Percentiles rank a stretch among this genome's conserved stretches.
Conservation (phyloP, 305 asterid species). For the Fraxinus albicans region DNA sequence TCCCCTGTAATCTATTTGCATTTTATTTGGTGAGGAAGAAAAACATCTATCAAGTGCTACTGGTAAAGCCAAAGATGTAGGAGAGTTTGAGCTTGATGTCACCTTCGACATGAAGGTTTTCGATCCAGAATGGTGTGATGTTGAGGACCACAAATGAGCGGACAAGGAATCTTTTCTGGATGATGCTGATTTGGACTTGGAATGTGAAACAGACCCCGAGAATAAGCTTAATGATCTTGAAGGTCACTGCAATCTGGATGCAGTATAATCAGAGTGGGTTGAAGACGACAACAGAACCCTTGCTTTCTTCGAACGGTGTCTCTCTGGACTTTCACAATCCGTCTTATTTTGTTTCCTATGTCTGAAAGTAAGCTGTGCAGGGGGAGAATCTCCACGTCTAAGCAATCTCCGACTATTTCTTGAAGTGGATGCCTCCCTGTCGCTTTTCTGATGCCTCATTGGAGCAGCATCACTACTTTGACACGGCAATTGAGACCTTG, state of each 20-base stretch:
- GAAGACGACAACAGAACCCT: constrained; percentile 19
- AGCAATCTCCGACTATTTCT: constrained; percentile 17
- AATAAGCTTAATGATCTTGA: constrained; percentile 20
- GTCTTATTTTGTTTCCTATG: constrained; percentile 12
- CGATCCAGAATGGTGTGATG: constrained; percentile 27
- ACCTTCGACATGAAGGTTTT: constrained; percentile 16
- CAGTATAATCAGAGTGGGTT: constrained; percentile 21
- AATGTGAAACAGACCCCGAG: constrained; percentile 17
- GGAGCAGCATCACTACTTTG: constrained; percentile 21
- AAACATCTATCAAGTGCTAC: background rate
- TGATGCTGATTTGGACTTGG: constrained; percentile 21
- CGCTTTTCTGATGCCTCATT: constrained; percentile 22
- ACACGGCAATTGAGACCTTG: constrained; percentile 20
- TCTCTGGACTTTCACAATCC: constrained; percentile 14
- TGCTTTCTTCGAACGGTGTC: constrained; percentile 20
- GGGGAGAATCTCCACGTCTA: constrained; percentile 21
- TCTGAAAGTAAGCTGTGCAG: constrained; percentile 5
- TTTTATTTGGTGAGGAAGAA: constrained; percentile 23
- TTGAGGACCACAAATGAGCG: constrained; percentile 23
- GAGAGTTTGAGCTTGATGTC: constrained; percentile 1
- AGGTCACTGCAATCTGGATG: constrained; percentile 24
- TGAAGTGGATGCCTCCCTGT: constrained; percentile 23
- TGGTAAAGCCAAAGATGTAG: background rate
- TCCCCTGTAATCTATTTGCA: constrained; percentile 1
- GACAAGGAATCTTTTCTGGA: constrained; percentile 13